A percentile compares a stretch with the other conserved stretches of the same genome.
These are phyloP conservation scores for Wickerhamomyces chaumierensis DNA, from an alignment of 805 yeast species.

Conservation along the genomic window DNA sequence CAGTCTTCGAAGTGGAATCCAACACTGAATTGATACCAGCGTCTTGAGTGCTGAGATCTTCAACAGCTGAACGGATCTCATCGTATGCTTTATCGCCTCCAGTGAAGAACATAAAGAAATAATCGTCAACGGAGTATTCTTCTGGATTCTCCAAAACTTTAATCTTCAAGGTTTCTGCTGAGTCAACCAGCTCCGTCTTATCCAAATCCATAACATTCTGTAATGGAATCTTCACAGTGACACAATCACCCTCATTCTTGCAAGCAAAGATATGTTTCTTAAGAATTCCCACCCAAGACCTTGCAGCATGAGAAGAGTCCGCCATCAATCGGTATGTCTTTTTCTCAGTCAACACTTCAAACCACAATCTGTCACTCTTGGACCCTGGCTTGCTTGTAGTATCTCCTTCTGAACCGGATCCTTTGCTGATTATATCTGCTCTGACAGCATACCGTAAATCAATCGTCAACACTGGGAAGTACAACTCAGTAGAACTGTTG, in stretches of 20 bases:
- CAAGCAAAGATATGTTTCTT: constrained; percentile 71
- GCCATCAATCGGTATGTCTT: constrained; percentile 57
- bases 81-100: constrained; percentile 32
- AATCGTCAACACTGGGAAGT: constrained; percentile 70
- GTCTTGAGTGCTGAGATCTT: constrained; percentile 11
- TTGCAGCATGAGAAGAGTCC: constrained; percentile 62
- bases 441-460: constrained; percentile 54
- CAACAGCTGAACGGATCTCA: constrained; percentile 29
- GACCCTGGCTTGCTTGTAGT: constrained; percentile 3
- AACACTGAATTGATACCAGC: constrained; percentile 2
- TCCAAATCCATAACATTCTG: constrained; percentile 54
- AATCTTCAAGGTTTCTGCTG: constrained; percentile 45
- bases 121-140: constrained; percentile 52
- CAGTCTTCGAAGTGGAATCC: constrained; percentile 6
- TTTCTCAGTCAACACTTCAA: constrained; percentile 46
- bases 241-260: constrained; percentile 59
- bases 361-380: constrained; percentile 23
- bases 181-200: constrained; percentile 41
- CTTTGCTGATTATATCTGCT: constrained; percentile 37
- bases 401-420: constrained; percentile 8
- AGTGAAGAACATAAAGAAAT: constrained; percentile 56
- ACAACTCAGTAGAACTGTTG: constrained; percentile 63
- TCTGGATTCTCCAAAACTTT: constrained; percentile 46
- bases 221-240: constrained; percentile 67
- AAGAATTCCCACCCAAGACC: constrained; percentile 67